Conservation (phyloP, 2,329 filamentous ascomycete species). For the Coleophoma crateriformis region DNA sequence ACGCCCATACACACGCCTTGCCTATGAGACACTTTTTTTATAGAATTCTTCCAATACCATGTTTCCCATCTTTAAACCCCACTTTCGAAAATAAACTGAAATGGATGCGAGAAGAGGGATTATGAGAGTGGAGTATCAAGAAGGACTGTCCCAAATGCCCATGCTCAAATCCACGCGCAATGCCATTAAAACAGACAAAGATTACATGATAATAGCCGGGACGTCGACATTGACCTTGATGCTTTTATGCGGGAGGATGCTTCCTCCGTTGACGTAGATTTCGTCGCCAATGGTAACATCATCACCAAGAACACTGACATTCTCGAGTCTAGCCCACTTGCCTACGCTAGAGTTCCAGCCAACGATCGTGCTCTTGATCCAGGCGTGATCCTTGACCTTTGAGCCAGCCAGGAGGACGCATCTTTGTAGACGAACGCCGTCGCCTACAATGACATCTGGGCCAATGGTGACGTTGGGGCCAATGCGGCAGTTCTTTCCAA, state of each 20-base stretch:
- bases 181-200: neutral
- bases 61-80: no score
- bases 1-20: no score
- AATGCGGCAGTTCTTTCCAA: conserved; percentile 97
- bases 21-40: no score
- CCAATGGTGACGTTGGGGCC: conserved; percentile 96
- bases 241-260: conserved; percentile 93
- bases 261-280: conserved; percentile 97
- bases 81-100: no score
- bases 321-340: conserved; percentile 93
- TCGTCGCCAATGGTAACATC: conserved; percentile 97
- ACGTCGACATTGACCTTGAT: conserved; percentile 97
- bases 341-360: conserved; percentile 97
- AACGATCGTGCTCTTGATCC: conserved; percentile 98
- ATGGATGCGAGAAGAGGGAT: no score
- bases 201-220: conserved; percentile 63
- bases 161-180: no score
- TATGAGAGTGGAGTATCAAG: no score
- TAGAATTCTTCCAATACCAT: no score
- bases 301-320: conserved; percentile 95
- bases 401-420: conserved; percentile 84
- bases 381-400: conserved; percentile 98
- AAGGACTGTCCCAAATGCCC: no score
- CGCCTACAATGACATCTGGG: conserved; percentile 84
- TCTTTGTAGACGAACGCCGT: conserved; percentile 89